Conservation (phyloP, 2,329 filamentous ascomycete genomes). For the Ophiostoma angusticollis region DNA sequence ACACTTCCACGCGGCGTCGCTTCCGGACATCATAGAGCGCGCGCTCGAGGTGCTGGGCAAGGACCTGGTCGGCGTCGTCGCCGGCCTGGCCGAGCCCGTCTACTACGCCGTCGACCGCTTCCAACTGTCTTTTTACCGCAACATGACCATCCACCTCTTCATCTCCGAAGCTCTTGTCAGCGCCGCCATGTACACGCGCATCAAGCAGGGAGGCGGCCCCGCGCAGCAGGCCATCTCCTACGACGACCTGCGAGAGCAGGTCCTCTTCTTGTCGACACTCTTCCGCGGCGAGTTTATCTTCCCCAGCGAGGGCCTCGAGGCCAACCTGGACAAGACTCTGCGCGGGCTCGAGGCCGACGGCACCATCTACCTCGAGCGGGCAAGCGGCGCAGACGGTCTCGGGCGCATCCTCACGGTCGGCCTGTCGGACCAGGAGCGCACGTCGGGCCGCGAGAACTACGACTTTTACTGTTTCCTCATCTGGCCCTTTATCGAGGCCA, state of each 20-base stretch:
- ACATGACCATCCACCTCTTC: conserved; percentile 98
- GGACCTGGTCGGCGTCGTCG: conserved; percentile 69
- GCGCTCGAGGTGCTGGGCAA: conserved; percentile 86
- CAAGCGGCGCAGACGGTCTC: conserved; percentile 32
- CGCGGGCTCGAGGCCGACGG: conserved; percentile 63
- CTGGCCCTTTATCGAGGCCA: conserved; percentile 94
- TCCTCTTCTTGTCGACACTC: conserved; percentile 79
- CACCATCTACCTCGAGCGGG: conserved; percentile 56
- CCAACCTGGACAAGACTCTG: conserved; percentile 72
- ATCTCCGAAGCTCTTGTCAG: conserved; percentile 87
- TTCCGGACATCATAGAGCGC: conserved; percentile 72
- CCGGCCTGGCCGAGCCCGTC: conserved; percentile 75
- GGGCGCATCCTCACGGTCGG: conserved; percentile 49
- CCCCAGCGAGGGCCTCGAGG: conserved; percentile 66
- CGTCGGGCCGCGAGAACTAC: conserved; percentile 78
- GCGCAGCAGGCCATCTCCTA: conserved; percentile 68
- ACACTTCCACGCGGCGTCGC: conserved; percentile 73
- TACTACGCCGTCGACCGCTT: conserved; percentile 94
- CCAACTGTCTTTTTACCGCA: conserved; percentile 94
- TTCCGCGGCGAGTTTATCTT: conserved; percentile 98
- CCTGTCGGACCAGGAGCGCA: conserved; percentile 62
- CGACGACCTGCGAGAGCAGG: conserved; percentile 59
- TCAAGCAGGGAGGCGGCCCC: conserved; percentile 83
- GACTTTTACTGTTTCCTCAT: conserved; percentile 99
- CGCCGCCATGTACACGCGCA: conserved; percentile 75